phyloP scores from a whole-genome alignment of 345 rosid genomes.

The Salix purpurea region DNA sequence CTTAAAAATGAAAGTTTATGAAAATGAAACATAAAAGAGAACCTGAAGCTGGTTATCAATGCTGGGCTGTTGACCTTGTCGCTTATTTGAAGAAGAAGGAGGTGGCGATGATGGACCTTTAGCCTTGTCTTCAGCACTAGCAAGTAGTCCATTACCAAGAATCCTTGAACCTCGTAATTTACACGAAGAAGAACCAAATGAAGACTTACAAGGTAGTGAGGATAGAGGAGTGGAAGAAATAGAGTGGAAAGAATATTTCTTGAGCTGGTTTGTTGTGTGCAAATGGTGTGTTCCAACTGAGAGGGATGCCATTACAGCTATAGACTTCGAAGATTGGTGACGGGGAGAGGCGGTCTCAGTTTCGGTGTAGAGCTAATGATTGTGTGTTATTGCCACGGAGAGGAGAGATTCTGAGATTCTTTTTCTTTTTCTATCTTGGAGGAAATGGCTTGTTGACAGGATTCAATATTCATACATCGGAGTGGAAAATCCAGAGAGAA shows the following conservation, averaged over 20 bases:
- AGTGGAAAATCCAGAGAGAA: not conserved
- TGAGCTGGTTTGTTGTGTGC: constrained; percentile 29
- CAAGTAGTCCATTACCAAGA: constrained; percentile 40
- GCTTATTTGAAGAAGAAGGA: constrained; percentile 19
- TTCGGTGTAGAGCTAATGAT: not conserved
- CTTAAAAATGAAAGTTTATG: not conserved
- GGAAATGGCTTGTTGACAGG: not conserved
- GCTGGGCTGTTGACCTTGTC: constrained; percentile 31
- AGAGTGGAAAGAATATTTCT: constrained; percentile 25
- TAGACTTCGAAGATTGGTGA: not conserved
- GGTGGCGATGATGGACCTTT: constrained; percentile 42
- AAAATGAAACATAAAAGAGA: constrained; percentile 8
- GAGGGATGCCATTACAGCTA: constrained; percentile 53
- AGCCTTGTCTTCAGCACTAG: constrained; percentile 76
- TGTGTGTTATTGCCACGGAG: not conserved
- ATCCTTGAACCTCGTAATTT: constrained; percentile 43
- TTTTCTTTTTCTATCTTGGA: no score
- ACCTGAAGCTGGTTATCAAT: constrained; percentile 54
- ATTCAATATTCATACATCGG: not conserved
- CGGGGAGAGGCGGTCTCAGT: not conserved
- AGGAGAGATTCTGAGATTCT: not conserved
- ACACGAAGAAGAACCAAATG: constrained; percentile 28
- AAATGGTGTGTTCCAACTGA: constrained; percentile 40
- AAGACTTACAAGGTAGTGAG: constrained; percentile 23
- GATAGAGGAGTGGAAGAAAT: constrained; percentile 18